Evolutionary conservation across 768 basidiomycete species (phyloP), one percentile per base, ranked within the genome.

Genomic region (Termitomyces sp.): DNA sequence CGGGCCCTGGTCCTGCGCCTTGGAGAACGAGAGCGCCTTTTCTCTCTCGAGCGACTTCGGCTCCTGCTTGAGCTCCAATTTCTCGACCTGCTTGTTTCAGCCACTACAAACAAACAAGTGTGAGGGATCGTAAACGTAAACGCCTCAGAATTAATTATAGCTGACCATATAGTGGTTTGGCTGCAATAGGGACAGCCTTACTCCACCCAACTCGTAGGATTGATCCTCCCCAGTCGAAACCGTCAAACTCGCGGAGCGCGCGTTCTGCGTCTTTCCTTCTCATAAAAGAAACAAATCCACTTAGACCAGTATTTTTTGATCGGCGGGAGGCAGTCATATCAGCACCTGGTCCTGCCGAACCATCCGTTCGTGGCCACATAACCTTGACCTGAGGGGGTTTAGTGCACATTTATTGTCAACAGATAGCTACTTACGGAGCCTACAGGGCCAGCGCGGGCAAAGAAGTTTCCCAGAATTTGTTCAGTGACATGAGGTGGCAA

Each of bases 211-310:
- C 93, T 14, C 93, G 81, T 4, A 99, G 75, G 23, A 92, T 71
- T 41, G 82, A 91, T 7, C 95, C 95, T 58, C 91, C 93, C 97
- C 96, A 99, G 47, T 97, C 93, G 61, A 88, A 85, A 2, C 95
- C 95, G 66, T 99, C 97, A 57, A 93, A 82, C 69, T 96, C 91
- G 28, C 89, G 87, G 23, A 97, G 77, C 3, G 96, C 96, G 46
- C 73, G 76, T 69, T 98, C 96, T 2, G 97, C 96, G 66, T 95
- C 94, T 64, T 84, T 85, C 53, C 97, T 82, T 65, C 87, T 92
- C 93, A 98, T 97, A 72, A 89, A 98, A 0, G 95, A 92, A 20
- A 99, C 97, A 68, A 99, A 99, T 1, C 97, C 97, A 67, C 93
- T 94, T 23, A 98, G 78, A 16, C 93, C 92, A 13, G 86, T 68